Base-by-base conservation (phyloP, 148 eudicot species). In the Fallopia convolvulus region DNA sequence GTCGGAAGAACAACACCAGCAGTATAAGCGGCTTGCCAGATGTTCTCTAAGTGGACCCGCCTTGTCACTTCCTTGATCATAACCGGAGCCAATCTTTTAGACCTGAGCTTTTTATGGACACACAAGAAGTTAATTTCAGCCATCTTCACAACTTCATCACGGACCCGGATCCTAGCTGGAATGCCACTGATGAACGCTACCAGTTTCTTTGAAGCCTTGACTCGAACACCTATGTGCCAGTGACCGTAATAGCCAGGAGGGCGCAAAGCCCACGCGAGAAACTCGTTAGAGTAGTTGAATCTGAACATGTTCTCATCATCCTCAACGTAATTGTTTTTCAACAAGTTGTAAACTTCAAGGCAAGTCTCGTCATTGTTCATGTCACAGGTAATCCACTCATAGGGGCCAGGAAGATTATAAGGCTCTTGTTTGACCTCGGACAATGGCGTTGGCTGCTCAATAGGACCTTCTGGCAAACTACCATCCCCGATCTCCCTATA, bases 11-110 rank as follows among this genome's bases (percentile, higher is more conserved):
- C 94, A 32, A 93, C 92, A 15, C 98, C 97, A 79, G 97, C 97
- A 41, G 98, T 89, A 80, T 93, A 93, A 81, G 98, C 94, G 11
- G 97, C 98, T 76, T 91, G 97, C 98, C 98, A 93, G 8, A 93
- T 91, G 75, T 93, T 91, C 80, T 93, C 97, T 70, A 93, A 53
- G 75, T 93, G 97, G 58, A 90, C 92, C 77, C 97, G 83, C 76
- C 97, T 85, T 17, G 97, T 90, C 72, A 93, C 97, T 86, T 93
- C 97, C 74, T 93, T 93, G 77, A 93, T 93, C 97, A 93, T 89
- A 15, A 90, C 95, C 4, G 97, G 97, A 36, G 97, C 95, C 50
- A 93, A 91, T 77, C 97, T 84, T 76, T 93, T 93, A 3, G 95
- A 89, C 74, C 97, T 83, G 8, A 90, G 89, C 83, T 88, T 93